Percentiles rank a stretch among this genome's conserved stretches.
phyloP scores from a whole-genome alignment of 2,329 filamentous ascomycete species.

The Aspergillus novofumigatus region DNA sequence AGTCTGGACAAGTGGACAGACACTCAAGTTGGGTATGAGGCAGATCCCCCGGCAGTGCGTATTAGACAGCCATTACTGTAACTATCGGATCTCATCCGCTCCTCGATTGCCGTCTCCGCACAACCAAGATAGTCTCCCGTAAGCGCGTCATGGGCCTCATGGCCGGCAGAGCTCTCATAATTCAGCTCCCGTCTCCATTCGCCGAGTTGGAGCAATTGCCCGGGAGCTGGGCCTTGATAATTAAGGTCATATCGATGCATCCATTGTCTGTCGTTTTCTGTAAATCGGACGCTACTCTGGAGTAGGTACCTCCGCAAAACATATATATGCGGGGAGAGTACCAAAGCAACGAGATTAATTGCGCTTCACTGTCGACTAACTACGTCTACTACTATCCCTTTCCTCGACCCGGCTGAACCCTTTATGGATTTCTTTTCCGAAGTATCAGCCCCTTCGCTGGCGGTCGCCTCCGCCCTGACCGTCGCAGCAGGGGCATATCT shows the following conservation, averaged over 20 bases:
- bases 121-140: not conserved
- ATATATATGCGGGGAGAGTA: not conserved
- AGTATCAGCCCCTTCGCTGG: constrained; percentile 24
- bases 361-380: not conserved
- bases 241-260: not conserved
- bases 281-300: not conserved
- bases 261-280: constrained; percentile 7
- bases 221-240: not conserved
- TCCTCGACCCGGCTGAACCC: not conserved
- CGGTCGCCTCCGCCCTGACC: constrained; percentile 32
- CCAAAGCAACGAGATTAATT: not conserved
- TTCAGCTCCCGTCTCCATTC: constrained; percentile 22
- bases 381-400: not conserved
- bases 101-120: constrained; percentile 1
- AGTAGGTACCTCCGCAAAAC: too few relatives aligned
- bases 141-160: not conserved
- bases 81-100: not conserved
- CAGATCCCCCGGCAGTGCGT: not conserved
- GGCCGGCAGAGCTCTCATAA: constrained; percentile 22
- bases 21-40: too few relatives aligned
- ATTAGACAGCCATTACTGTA: not conserved
- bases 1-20: too few relatives aligned
- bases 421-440: constrained; percentile 30
- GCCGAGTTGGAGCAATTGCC: constrained; percentile 9
- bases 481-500: constrained; percentile 38